Conservation (phyloP, 2,329 filamentous ascomycete species). For the Davidsoniella virescens region DNA sequence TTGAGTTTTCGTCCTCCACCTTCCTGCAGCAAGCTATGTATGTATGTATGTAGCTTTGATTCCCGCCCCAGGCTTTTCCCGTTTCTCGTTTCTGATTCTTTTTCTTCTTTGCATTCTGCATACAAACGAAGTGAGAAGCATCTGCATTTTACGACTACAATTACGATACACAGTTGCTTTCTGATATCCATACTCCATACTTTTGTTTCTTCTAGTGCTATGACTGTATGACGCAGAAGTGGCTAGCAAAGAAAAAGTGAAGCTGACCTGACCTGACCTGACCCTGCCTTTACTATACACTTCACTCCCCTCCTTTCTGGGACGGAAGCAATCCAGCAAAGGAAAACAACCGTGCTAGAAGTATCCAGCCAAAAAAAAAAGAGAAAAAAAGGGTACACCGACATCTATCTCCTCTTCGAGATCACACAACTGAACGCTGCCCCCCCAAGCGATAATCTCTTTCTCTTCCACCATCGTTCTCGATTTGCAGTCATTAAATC, state of each 20-base stretch:
- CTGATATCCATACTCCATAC: too few relatives aligned
- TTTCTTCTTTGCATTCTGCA: background rate
- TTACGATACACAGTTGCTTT: too few relatives aligned
- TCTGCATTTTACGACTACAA: too few relatives aligned
- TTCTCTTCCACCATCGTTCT: background rate
- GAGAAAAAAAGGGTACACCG: background rate
- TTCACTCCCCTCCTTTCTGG: background rate
- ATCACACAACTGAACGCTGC: too few relatives aligned
- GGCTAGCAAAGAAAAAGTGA: too few relatives aligned
- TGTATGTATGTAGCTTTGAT: background rate
- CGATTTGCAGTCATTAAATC: too few relatives aligned
- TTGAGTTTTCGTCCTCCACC: slow-evolving; percentile 1
- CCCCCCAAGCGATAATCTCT: background rate
- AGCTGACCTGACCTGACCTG: too few relatives aligned
- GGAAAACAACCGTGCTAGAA: background rate
- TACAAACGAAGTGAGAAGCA: too few relatives aligned
- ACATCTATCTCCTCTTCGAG: too few relatives aligned
- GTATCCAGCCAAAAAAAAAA: background rate
- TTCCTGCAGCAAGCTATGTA: background rate
- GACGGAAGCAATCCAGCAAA: background rate
- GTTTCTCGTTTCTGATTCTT: background rate
- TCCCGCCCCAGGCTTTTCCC: background rate
- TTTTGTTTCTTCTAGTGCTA: too few relatives aligned
- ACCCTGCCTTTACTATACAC: background rate
- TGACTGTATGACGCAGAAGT: too few relatives aligned